These are phyloP conservation scores for Corynespora cassiicola DNA, from an alignment of 2,329 filamentous ascomycete species.

Conservation along the genomic window DNA sequence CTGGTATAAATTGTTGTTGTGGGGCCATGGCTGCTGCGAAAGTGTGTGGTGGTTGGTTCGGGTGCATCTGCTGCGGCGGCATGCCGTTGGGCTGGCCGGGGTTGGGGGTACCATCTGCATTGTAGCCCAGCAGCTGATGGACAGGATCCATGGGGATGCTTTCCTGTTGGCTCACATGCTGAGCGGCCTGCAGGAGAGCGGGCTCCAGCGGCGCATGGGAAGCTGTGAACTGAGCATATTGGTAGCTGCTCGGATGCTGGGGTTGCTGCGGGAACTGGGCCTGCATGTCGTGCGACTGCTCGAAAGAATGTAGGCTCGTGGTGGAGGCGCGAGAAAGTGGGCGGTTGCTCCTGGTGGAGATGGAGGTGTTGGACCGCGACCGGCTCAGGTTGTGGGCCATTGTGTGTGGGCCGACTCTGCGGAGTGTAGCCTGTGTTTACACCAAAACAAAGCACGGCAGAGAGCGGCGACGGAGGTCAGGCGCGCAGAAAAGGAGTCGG, in stretches of 20 bases:
- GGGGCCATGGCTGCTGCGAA: slow-evolving; percentile 33
- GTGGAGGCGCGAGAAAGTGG: slow-evolving; percentile 57
- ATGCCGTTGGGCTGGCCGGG: slow-evolving; percentile 22
- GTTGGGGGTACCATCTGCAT: slow-evolving; percentile 19
- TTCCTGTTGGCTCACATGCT: slow-evolving; percentile 44
- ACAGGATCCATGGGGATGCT: slow-evolving; percentile 40
- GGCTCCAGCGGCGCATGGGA: slow-evolving; percentile 39
- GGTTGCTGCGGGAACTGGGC: slow-evolving; percentile 23
- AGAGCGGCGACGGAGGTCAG: slow-evolving; percentile 13
- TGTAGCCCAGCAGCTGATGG: slow-evolving; percentile 40
- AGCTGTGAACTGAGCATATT: slow-evolving; percentile 25
- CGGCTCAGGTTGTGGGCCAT: slow-evolving; percentile 48
- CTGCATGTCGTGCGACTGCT: slow-evolving; percentile 35
- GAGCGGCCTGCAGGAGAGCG: slow-evolving; percentile 42
- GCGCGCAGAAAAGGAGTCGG: slow-evolving; percentile 10
- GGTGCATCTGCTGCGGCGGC: slow-evolving; percentile 34
- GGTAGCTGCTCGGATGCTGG: slow-evolving; percentile 25
- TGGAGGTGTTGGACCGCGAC: slow-evolving; percentile 55
- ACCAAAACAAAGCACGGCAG: slow-evolving; percentile 38
- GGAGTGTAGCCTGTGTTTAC: slow-evolving; percentile 34
- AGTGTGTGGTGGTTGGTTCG: slow-evolving; percentile 23
- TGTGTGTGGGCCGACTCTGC: slow-evolving; percentile 20
- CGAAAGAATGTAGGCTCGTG: slow-evolving; percentile 53
- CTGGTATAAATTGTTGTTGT: slow-evolving; percentile 33
- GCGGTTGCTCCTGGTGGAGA: slow-evolving; percentile 51